Percentiles rank a stretch among this genome's conserved stretches.
These are phyloP conservation scores for Coniochaeta pulveracea DNA, from an alignment of 2,329 filamentous ascomycete genomes.

Conservation along the genomic window DNA sequence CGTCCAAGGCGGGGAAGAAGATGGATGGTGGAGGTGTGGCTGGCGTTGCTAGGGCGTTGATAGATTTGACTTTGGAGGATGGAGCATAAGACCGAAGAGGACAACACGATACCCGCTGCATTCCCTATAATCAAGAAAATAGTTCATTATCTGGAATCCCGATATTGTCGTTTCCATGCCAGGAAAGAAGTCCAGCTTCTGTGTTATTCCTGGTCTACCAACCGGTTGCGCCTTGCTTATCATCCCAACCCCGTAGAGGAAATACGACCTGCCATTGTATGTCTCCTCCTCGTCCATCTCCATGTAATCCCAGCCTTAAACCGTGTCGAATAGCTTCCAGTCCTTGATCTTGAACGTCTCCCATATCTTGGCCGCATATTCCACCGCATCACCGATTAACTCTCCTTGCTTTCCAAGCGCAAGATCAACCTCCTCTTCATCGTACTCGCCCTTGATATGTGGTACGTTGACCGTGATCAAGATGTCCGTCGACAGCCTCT, in stretches of 20 bases:
- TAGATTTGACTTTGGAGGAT: background rate
- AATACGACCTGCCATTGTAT: no score
- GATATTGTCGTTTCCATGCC: no score
- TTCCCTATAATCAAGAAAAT: no score
- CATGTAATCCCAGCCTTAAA: conserved; percentile 13
- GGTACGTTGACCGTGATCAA: conserved; percentile 83
- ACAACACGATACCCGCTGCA: no score
- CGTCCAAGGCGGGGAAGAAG: conserved; percentile 14
- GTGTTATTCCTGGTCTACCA: no score
- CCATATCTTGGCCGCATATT: conserved; percentile 58
- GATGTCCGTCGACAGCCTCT: conserved; percentile 66
- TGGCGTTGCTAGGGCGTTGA: background rate
- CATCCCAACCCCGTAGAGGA: no score
- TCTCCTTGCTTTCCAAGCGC: conserved; percentile 54
- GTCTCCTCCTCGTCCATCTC: no score
- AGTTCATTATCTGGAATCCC: no score
- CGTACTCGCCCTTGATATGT: conserved; percentile 64
- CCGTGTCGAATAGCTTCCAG: conserved; percentile 58
- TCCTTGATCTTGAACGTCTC: conserved; percentile 68
- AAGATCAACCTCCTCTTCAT: conserved; percentile 59
- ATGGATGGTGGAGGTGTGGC: background rate
- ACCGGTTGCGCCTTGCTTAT: no score
- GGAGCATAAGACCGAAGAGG: no score
- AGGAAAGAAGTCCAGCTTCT: no score
- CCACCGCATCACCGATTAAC: conserved; percentile 56